Conservation (phyloP, 1,139 yeast species). For the Suhomyces bolitotheri region DNA sequence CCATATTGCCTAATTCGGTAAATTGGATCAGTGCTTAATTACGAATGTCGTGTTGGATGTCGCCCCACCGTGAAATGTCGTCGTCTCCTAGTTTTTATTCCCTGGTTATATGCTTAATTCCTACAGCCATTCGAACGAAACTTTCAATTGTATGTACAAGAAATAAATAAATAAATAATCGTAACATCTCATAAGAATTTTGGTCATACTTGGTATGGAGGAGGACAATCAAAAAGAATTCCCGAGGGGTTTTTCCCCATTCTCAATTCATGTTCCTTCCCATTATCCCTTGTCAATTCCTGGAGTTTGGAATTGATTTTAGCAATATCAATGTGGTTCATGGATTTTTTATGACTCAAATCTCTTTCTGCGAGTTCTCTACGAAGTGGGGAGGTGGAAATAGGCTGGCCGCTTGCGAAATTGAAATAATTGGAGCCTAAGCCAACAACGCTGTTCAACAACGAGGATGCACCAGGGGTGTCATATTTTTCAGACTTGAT, state of each 20-base stretch:
- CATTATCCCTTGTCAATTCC: slow-evolving; percentile 15
- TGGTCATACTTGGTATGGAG: slow-evolving; percentile 12
- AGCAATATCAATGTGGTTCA: slow-evolving; percentile 37
- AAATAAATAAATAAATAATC: slow-evolving; percentile 8
- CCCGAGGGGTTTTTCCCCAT: not conserved
- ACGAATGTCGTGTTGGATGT: not conserved
- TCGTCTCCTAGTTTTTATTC: no score
- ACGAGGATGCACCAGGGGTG: slow-evolving; percentile 12
- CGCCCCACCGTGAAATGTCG: no score
- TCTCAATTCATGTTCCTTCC: not conserved
- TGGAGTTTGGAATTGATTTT: slow-evolving; percentile 26
- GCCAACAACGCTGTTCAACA: slow-evolving; percentile 34
- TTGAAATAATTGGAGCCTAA: slow-evolving; percentile 39
- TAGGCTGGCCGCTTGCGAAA: slow-evolving; percentile 25
- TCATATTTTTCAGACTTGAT: slow-evolving; percentile 8
- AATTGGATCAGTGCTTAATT: not conserved
- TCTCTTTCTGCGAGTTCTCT: slow-evolving; percentile 16
- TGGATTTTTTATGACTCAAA: slow-evolving; percentile 26
- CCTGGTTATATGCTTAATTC: no score
- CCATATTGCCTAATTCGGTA: not conserved
- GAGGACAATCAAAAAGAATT: slow-evolving; percentile 16
- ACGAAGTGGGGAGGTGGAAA: slow-evolving; percentile 27
- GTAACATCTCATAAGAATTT: slow-evolving; percentile 1
- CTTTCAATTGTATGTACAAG: slow-evolving; percentile 8
- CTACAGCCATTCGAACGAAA: no score